Base-by-base conservation (phyloP, 2,329 filamentous ascomycete species). In the Colletotrichum godetiae region DNA sequence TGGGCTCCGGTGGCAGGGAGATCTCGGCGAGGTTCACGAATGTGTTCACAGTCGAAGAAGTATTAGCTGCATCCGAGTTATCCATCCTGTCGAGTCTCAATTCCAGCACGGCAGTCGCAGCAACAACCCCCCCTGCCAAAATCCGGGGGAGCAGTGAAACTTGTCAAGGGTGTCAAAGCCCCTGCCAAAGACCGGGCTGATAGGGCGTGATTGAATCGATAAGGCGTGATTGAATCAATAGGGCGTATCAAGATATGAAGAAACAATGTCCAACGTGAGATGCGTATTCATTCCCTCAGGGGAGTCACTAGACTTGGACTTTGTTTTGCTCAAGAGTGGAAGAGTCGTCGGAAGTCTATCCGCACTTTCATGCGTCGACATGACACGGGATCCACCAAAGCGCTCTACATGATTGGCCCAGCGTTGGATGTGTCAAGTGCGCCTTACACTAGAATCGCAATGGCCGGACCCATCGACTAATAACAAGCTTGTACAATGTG, bases 371-470 rank as follows among this genome's bases (percentile, higher is more conserved):
- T 67, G 31, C 68, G 19, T 67, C 37, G 56, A 56, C 33, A 67
- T 49, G 42, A 12, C 29, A 15, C 8, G 15, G 15, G 46, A 33
- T 31, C 68, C 63, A 67, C 68, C n/a, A 8, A 12, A 31, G 12
- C 19, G 13, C 27, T 29, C 49, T 55, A 22, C 2, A 29, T 68
- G 64, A 68, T 72, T 72, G 64, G 68, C 10, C 12, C 8, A 12
- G 15, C 24, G 3, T 10, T 29, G 33, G 4, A 58, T 72, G 64
- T 68, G 64, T 72, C 64, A 72, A 72, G 49, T 68, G 19, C 68
- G 68, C 68, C 68, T 72, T 72, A 63, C 64, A 72, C 64, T 68
- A 63, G 29, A 67, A 53, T 35, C 49, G 46, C 57, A n/a, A 49
- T n/a, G 1, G 53, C 37, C n/a, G 27, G 53, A 52, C 53, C 59